Evolutionary conservation across 2,329 filamentous ascomycete genomes (phyloP).

Genomic region (Thielaviopsis punctulata): DNA sequence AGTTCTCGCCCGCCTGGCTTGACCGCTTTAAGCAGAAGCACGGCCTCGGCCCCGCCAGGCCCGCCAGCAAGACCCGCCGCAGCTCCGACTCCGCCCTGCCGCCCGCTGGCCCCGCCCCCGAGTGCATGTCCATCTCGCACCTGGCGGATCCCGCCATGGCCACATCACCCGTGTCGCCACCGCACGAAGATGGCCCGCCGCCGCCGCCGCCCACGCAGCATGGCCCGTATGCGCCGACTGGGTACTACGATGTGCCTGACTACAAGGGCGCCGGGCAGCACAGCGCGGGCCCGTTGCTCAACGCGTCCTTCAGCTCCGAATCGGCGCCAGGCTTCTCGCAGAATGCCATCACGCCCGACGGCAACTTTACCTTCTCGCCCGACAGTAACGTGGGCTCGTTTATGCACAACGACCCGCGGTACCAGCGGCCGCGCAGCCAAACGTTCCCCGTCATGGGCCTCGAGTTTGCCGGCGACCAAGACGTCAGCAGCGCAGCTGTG

Average conservation of each 20-base stretch:
- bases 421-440: slow-evolving; percentile 65
- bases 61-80: not conserved
- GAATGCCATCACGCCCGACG: slow-evolving; percentile 55
- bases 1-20: slow-evolving; percentile 62
- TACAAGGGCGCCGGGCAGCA: not conserved
- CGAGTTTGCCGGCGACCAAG: slow-evolving; percentile 31
- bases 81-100: slow-evolving; percentile 19
- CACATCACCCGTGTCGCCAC: slow-evolving; percentile 30
- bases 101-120: slow-evolving; percentile 29
- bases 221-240: not conserved
- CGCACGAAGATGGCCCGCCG: not conserved
- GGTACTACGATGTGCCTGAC: slow-evolving; percentile 4
- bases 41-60: slow-evolving; percentile 23
- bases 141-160: slow-evolving; percentile 19
- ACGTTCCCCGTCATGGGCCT: slow-evolving; percentile 63
- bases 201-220: not conserved
- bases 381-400: slow-evolving; percentile 55
- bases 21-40: slow-evolving; percentile 94
- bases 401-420: slow-evolving; percentile 28
- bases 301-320: not conserved
- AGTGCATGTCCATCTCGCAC: slow-evolving; percentile 21
- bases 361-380: slow-evolving; percentile 59
- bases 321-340: slow-evolving; percentile 36
- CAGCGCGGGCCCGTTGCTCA: not conserved
- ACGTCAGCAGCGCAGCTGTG: slow-evolving; percentile 13